Evolutionary conservation across 805 yeast species (phyloP).

Genomic region (Wickerhamomyces silvicola): DNA sequence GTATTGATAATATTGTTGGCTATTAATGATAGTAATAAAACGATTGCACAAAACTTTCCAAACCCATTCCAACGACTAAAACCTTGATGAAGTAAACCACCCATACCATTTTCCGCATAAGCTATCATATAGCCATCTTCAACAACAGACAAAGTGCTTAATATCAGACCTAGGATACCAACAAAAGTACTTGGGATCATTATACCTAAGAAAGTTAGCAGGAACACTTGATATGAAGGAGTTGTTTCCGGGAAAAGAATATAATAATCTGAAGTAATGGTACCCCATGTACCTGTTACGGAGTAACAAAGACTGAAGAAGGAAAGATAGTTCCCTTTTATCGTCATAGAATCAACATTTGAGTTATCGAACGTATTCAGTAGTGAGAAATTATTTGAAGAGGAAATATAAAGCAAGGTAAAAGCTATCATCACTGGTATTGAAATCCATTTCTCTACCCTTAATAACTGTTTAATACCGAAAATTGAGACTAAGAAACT

Average conservation of each 20-base stretch:
- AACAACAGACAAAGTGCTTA: slow-evolving; percentile 59
- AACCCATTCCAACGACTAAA: slow-evolving; percentile 67
- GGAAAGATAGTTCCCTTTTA: slow-evolving; percentile 63
- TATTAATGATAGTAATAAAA: slow-evolving; percentile 66
- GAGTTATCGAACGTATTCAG: slow-evolving; percentile 28
- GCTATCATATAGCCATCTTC: slow-evolving; percentile 51
- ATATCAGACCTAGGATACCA: slow-evolving; percentile 63
- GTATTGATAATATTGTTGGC: slow-evolving; percentile 79
- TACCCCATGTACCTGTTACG: slow-evolving; percentile 85
- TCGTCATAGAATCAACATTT: slow-evolving; percentile 29
- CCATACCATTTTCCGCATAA: slow-evolving; percentile 58
- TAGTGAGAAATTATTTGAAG: slow-evolving; percentile 39
- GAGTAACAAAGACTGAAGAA: slow-evolving; percentile 71
- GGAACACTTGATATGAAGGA: slow-evolving; percentile 46
- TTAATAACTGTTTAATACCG: slow-evolving; percentile 68
- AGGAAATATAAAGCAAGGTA: slow-evolving; percentile 56
- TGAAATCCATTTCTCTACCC: slow-evolving; percentile 61
- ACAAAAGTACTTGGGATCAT: slow-evolving; percentile 70
- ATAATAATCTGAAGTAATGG: slow-evolving; percentile 80
- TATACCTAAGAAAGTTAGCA: slow-evolving; percentile 60
- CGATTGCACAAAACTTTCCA: slow-evolving; percentile 68
- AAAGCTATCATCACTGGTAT: slow-evolving; percentile 66
- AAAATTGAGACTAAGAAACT: slow-evolving; percentile 65
- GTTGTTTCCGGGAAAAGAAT: slow-evolving; percentile 72
- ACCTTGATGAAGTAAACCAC: slow-evolving; percentile 64